Conservation (phyloP, 1,284 basidiomycete genomes). For the Thelephora terrestris region DNA sequence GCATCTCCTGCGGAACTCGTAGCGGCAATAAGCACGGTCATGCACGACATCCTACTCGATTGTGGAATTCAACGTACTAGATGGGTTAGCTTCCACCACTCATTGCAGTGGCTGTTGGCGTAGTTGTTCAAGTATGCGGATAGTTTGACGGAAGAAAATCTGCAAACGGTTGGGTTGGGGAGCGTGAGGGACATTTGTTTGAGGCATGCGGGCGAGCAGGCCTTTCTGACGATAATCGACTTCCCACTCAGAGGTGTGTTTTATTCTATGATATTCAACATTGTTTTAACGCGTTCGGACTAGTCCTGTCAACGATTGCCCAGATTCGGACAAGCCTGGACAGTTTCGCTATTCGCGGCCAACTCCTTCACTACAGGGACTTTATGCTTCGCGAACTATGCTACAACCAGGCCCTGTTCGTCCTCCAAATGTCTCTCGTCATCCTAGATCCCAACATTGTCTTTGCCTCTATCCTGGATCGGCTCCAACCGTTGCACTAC, state of each 20-base stretch:
- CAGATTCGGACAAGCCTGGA: constrained; percentile 94
- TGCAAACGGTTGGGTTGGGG: constrained; percentile 39
- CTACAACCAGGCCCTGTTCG: constrained; percentile 93
- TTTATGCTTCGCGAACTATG: constrained; percentile 93
- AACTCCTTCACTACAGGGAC: constrained; percentile 95
- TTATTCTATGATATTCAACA: neutral
- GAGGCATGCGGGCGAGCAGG: constrained; percentile 48
- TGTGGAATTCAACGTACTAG: constrained; percentile 69
- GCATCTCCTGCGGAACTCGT: constrained; percentile 53
- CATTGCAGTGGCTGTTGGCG: constrained; percentile 85
- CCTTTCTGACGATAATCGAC: constrained; percentile 67
- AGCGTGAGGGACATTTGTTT: constrained; percentile 55
- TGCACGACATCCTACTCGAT: constrained; percentile 63
- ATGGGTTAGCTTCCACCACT: constrained; percentile 93
- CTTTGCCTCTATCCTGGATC: constrained; percentile 81
- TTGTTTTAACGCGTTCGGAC: neutral
- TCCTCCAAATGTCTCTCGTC: constrained; percentile 80
- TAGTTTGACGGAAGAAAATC: constrained; percentile 43
- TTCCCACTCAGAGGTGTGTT: constrained; percentile 75
- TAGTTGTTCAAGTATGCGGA: constrained; percentile 83
- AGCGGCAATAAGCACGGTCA: constrained; percentile 58
- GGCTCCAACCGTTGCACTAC: constrained; percentile 76
- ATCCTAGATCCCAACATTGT: constrained; percentile 75
- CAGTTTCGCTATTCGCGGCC: constrained; percentile 90
- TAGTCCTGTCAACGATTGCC: constrained; percentile 82